Conservation (phyloP, 2,329 filamentous ascomycete genomes). For the Ambrosiella beaveri region DNA sequence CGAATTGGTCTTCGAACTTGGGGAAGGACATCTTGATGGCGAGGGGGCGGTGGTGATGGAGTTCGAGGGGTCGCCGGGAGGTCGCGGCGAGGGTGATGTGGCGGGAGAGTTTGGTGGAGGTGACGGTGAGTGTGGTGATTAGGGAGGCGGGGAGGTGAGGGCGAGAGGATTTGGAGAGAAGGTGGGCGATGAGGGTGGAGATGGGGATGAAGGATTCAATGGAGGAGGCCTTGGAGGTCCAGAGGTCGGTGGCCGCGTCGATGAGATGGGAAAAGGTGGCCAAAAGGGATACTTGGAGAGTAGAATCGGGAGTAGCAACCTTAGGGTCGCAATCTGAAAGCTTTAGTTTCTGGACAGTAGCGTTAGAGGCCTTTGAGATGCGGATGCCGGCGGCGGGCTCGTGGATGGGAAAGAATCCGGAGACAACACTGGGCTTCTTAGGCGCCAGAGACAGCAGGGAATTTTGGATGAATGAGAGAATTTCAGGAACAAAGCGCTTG, state of each 20-base stretch:
- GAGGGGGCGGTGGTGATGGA: conserved; percentile 77
- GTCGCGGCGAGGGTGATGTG: conserved; percentile 45
- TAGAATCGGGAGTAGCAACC: conserved; percentile 6
- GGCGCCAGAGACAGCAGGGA: conserved; percentile 53
- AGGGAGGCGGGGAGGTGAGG: conserved; percentile 22
- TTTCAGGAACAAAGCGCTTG: conserved; percentile 78
- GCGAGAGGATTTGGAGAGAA: conserved; percentile 27
- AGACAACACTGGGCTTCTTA: conserved; percentile 25
- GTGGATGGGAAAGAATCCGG: conserved; percentile 45
- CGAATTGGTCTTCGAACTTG: conserved; percentile 92
- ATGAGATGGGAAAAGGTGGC: conserved; percentile 48
- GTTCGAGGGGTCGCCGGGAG: conserved; percentile 58
- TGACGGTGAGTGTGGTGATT: conserved; percentile 24
- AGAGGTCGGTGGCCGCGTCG: conserved; percentile 51
- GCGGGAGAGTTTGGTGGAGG: conserved; percentile 29
- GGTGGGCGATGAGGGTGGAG: conserved; percentile 42
- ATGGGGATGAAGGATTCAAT: conserved; percentile 44
- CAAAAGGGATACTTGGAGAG: conserved; percentile 41
- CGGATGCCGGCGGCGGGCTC: conserved; percentile 34
- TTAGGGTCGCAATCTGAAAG: conserved; percentile 38
- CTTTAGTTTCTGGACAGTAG: conserved; percentile 32
- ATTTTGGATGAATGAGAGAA: conserved; percentile 65
- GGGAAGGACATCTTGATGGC: conserved; percentile 78
- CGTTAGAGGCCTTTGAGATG: conserved; percentile 26
- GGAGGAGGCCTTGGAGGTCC: conserved; percentile 58